A percentile compares a stretch with the other conserved stretches of the same genome.
Evolutionary conservation across 129 eudicot genomes (phyloP).

Genomic region (Oenanthe sinensis): DNA sequence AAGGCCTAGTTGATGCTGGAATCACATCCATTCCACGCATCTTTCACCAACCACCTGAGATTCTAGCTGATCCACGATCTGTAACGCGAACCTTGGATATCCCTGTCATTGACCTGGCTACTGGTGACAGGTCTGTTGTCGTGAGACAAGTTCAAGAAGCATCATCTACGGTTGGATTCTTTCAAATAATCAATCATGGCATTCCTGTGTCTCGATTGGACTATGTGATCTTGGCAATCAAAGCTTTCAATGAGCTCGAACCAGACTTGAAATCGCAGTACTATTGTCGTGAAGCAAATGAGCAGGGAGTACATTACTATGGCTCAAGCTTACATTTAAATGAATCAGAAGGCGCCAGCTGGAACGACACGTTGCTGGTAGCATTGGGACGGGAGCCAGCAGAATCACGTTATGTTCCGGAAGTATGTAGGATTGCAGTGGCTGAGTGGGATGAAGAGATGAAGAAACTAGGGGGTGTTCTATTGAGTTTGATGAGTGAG

Average conservation of each 20-base stretch:
- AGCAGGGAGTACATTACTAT: constrained; percentile 38
- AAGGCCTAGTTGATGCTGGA: neutral
- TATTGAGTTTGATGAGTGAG: neutral
- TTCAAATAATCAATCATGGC: neutral
- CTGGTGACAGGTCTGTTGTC: neutral
- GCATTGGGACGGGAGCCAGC: constrained; percentile 9
- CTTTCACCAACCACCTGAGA: neutral
- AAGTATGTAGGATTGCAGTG: neutral
- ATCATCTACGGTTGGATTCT: neutral
- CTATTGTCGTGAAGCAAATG: constrained; percentile 25
- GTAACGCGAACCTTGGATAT: neutral
- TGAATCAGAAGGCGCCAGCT: constrained; percentile 51
- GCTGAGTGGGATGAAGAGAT: neutral
- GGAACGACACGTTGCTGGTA: constrained; percentile 50
- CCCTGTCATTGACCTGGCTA: neutral
- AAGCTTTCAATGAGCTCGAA: constrained; percentile 29
- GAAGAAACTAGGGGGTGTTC: neutral
- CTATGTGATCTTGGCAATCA: constrained; percentile 14
- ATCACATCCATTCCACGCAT: neutral
- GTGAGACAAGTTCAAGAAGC: neutral
- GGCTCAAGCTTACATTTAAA: constrained; percentile 31
- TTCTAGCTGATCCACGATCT: neutral
- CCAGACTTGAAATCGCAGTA: constrained; percentile 26
- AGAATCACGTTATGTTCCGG: neutral
- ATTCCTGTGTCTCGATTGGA: neutral